Base-by-base conservation (phyloP, 1,284 basidiomycete genomes). In the Cronartium ribicola region DNA sequence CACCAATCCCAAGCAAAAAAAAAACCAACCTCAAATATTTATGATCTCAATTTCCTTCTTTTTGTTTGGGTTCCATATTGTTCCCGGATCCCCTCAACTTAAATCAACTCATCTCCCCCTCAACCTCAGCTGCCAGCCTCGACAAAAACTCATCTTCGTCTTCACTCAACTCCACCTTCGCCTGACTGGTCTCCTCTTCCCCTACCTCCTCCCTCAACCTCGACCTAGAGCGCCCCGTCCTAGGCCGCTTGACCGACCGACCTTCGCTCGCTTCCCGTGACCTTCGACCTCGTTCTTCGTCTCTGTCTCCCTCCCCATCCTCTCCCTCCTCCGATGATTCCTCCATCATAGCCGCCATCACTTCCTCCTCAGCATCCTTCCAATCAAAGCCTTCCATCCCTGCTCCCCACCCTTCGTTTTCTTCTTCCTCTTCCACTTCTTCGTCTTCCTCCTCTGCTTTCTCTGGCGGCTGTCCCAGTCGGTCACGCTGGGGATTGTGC, bases 61-160 rank as follows among this genome's bases (percentile, higher is more conserved):
- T 51, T 6, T 51, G 1, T 3, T 5, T 4, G 17, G 17, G 48
- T 17, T 51, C 10, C 48, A 17, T 51, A 5, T 5, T 51, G 5
- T 17, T 51, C 4, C 22, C 11, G 10, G 22, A 51, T 51, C 48
- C 5, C 48, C 48, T 29, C 29, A 29, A 29, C 29, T 29, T 8
- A 51, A 61, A 36, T 59, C 37, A 40, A 20, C 48, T 29, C 63
- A 72, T 65, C 17, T 39, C 43, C 17, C 63, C 70, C 61, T 72
- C 70, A 39, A 72, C 63, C 60, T 72, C 70, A 44, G 70, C 70
- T 4, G 70, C 70, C 48, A 72, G 63, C 17, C 63, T 63, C 22
- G 64, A 66, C 55, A 73, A 43, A 43, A 73, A 73, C 20, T 73
- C 71, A 46, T 73, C 71, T 8, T 73, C 71, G 20, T 73, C 71